Evolutionary conservation across 192 early-diverging fungal species (phyloP), one percentile per base, ranked within the genome.

Genomic region (Entrophospora sp.): DNA sequence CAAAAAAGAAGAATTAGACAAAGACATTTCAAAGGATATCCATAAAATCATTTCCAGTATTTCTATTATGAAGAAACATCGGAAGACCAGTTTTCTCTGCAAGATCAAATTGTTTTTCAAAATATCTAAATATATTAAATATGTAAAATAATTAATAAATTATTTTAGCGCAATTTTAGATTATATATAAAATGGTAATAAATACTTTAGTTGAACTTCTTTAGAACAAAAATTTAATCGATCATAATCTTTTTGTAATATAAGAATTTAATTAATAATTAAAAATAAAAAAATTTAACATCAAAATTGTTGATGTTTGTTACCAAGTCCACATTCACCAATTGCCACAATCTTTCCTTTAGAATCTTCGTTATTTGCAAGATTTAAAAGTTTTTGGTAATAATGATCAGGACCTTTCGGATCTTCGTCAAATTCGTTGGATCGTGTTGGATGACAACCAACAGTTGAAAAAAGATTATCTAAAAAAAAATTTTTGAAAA

Each of bases 41-140:
- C 48, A 83, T 78, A 84, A 97, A 95, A 69, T 90, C 91, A 28
- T 64, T 36, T 34, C 75, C 83, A 0, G 96, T 90, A 66, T 92
- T 89, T 36, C 96, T 83, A 64, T 87, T 79, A 78, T 98, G 96
- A 49, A 98, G 76, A 70, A 97, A 96, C 83, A 97, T 80, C 5
- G 95, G 96, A 68, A 98, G 73, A 0, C 81, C 77, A 18, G 89
- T 86, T 27, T 79, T 66, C 40, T 87, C 75, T 13, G 94, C 84
- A 1, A 98, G 77, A 27, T 84, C 79, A 69, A 94, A 87, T 57
- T 98, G 96, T 4, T 71, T 71, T 55, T 80, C 72, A 81, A 96
- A 98, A 66, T 87, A 83, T 59, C 74, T 73, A 30, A 27, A 49
- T 59, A n/a, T n/a, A n/a, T n/a, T n/a, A n/a, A n/a, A n/a, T n/a